Base-by-base conservation (phyloP, 164 flowering plant species). In the Stephania yunnanensis region DNA sequence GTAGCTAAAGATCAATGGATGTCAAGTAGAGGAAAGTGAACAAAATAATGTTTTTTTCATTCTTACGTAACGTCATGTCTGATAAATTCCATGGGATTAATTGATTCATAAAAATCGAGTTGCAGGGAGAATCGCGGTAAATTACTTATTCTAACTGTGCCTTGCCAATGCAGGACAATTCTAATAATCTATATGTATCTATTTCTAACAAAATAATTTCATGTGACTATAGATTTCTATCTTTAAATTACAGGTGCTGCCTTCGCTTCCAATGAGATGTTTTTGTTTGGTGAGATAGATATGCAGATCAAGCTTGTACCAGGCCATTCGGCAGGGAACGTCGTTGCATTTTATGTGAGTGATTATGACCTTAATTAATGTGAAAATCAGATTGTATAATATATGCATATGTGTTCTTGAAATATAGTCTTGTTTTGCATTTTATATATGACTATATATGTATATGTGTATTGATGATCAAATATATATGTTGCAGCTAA, bases 241-340 rank as follows among this genome's bases (percentile, higher is more conserved):
- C 2, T 36, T 50, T 50, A 50, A 50, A 15, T 58, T 68, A 13
- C 70, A 94, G 98, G 98, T 68, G 75, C 96, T 80, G 96, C 84
- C 76, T 89, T 92, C 82, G 90, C 88, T 77, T 91, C 97, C 1
- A 90, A 87, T 73, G 81, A 88, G 20, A 88, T 84, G 92, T 90
- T 90, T 86, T 78, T 92, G 79, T 94, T 92, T 61, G 97, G 98
- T 63, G 83, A 87, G 79, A 82, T 90, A 15, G 94, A 94, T 79
- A 94, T 94, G 98, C 84, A 88, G 78, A 94, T 94, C 30, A 92
- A 91, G 75, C 85, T 92, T 70, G 81, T 94, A 55, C 90, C 93
- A 2, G 91, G 91, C 36, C 73, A 86, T 86, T 94, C 98, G 4
- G 95, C 97, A 4, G 97, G 95, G 76, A 91, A 92, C 1, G 96